phyloP scores from a whole-genome alignment of 2,329 filamentous ascomycete species.

The Dothiorella sarmentorum region DNA sequence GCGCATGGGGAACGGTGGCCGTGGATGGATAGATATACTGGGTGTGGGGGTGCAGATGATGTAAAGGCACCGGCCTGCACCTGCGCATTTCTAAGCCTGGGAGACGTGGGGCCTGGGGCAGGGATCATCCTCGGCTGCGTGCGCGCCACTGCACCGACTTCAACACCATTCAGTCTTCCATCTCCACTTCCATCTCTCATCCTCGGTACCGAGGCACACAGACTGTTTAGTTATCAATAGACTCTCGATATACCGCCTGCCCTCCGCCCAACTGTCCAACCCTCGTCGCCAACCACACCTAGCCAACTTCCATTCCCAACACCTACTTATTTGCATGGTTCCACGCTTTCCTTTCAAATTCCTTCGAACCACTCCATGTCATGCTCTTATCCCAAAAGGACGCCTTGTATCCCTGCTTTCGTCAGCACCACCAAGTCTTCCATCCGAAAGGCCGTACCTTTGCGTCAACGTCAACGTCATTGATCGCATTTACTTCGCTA shows the following conservation, averaged over 20 bases:
- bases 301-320: too few relatives aligned
- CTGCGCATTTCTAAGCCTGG: not conserved
- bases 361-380: too few relatives aligned
- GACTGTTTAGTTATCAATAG: too few relatives aligned
- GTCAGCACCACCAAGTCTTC: too few relatives aligned
- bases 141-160: not conserved
- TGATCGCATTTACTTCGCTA: not conserved
- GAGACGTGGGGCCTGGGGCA: not conserved
- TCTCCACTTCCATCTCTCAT: not conserved
- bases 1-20: not conserved
- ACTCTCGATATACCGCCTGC: too few relatives aligned
- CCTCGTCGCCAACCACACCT: too few relatives aligned
- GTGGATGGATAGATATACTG: constrained; percentile 4
- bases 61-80: not conserved
- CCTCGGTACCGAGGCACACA: not conserved
- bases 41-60: not conserved
- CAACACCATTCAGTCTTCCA: constrained; percentile 1
- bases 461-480: not conserved
- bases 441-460: not conserved
- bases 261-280: too few relatives aligned
- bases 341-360: too few relatives aligned
- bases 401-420: too few relatives aligned
- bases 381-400: too few relatives aligned
- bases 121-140: constrained; percentile 1
- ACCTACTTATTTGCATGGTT: too few relatives aligned